Percentiles rank a stretch among this genome's conserved stretches.
Conservation (phyloP, 305 asterid species). For the Fraxinus xanthoxyloides region DNA sequence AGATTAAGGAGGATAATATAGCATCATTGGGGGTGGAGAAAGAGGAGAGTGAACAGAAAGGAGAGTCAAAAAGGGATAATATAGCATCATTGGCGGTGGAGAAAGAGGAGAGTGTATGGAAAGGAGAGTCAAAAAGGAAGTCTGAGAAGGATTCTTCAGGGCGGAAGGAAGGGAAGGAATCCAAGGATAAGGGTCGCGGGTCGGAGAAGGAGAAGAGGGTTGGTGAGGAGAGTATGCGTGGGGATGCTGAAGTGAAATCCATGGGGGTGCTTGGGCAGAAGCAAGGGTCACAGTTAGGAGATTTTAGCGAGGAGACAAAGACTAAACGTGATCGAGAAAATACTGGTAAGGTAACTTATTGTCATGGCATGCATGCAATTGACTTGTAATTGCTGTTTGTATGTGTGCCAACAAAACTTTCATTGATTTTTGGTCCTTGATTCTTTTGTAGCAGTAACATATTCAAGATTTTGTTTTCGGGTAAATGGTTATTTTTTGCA, state of each 20-base stretch:
- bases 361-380: constrained; percentile 24
- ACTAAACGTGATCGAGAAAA: constrained; percentile 65
- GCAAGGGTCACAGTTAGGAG: constrained; percentile 49
- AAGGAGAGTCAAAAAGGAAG: constrained; percentile 73
- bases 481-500: background rate
- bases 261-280: constrained; percentile 48
- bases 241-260: constrained; percentile 44
- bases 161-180: constrained; percentile 72
- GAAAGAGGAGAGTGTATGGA: constrained; percentile 61
- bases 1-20: constrained; percentile 54
- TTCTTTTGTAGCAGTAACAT: background rate
- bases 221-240: constrained; percentile 52
- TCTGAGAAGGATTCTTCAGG: constrained; percentile 74
- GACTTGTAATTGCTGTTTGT: constrained; percentile 3
- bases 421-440: background rate
- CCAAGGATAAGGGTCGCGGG: constrained; percentile 70
- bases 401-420: background rate
- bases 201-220: constrained; percentile 55
- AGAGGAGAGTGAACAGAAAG: constrained; percentile 60
- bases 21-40: constrained; percentile 45
- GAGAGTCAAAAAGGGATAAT: constrained; percentile 64
- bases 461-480: background rate
- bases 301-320: constrained; percentile 58
- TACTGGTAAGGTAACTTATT: constrained; percentile 61
- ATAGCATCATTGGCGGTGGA: constrained; percentile 39